phyloP scores from a whole-genome alignment of 106 monocot species.

The Gastrodia elata region DNA sequence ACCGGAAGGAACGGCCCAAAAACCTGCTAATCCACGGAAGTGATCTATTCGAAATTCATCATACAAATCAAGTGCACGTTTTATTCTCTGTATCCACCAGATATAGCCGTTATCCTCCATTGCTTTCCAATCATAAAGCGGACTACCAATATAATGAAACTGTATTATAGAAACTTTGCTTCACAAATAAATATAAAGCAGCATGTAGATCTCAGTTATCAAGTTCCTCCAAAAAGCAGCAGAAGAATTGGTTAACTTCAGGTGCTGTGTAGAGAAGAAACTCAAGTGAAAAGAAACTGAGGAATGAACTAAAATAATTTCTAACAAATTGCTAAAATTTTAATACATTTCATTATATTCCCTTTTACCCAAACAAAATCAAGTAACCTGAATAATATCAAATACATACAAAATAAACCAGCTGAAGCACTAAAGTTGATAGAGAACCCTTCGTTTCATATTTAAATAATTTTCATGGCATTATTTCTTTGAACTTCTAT shows the following conservation, averaged over 20 bases:
- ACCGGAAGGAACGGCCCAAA: constrained; percentile 93
- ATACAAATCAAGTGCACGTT: constrained; percentile 82
- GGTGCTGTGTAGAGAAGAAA: background rate
- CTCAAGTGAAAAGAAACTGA: background rate
- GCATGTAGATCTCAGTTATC: background rate
- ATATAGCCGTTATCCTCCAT: constrained; percentile 82
- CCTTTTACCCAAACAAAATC: background rate
- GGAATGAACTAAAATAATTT: background rate
- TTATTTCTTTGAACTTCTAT: too few relatives aligned
- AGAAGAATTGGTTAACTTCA: background rate
- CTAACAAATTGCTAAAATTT: background rate
- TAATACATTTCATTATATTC: background rate
- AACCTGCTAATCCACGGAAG: constrained; percentile 90
- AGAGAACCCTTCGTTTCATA: background rate
- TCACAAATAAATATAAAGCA: background rate
- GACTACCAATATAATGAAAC: constrained; percentile 36
- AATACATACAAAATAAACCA: background rate
- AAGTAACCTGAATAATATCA: background rate
- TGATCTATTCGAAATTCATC: constrained; percentile 97
- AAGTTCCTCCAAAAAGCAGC: background rate
- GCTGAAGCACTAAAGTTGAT: background rate
- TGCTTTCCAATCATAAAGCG: constrained; percentile 91
- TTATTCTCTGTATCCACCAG: constrained; percentile 96
- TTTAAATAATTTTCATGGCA: background rate
- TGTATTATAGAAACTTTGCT: background rate